Evolutionary conservation across 148 eudicot genomes (phyloP), one percentile per base, ranked within the genome.

Genomic region (Camellia lanceoleosa): DNA sequence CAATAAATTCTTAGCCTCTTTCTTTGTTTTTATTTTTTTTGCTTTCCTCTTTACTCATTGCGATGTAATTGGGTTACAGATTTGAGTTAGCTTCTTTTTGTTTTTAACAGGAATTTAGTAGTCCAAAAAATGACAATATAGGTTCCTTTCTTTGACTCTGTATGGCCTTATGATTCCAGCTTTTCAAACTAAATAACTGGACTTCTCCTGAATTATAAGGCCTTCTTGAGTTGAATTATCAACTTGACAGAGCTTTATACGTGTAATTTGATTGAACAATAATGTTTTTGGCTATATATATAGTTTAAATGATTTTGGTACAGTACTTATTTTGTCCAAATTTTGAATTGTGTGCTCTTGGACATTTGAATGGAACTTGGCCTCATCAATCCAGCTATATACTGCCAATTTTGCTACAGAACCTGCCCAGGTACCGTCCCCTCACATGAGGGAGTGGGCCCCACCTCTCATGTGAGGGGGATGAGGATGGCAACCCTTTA

Each of bases 1-100:
- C 62, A 46, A 41, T 41, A 46, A 58, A 46, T 80, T 51, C 75
- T 66, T 81, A 42, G 30, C 59, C 63, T 58, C 20, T 71, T 76
- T 63, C 23, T 56, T 41, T 43, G 5, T 47, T 63, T 73, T 70
- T 18, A 63, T 13, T 15, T 66, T 79, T 7, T 0, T 18, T 4
- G 51, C 46, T 54, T 38, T 11, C 9, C 19, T 67, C 15, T 51
- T 8, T 20, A 2, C 6, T 68, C 20, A 8, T 5, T 44, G 8
- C 5, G 10, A 43, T 68, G n/a, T 46, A n/a, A 47, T 71, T 47
- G 20, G 49, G 13, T 11, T 55, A 55, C 4, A 3, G 1, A 42
- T 47, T 18, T 8, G 49, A 56, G 58, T 5, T 75, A 30, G 30
- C 51, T 7, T 12, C 49, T 18, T 52, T 52, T 23, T 11, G 30